These are phyloP conservation scores for Hanseniaspora mollemarum DNA, from an alignment of 805 yeast genomes.

Conservation along the genomic window DNA sequence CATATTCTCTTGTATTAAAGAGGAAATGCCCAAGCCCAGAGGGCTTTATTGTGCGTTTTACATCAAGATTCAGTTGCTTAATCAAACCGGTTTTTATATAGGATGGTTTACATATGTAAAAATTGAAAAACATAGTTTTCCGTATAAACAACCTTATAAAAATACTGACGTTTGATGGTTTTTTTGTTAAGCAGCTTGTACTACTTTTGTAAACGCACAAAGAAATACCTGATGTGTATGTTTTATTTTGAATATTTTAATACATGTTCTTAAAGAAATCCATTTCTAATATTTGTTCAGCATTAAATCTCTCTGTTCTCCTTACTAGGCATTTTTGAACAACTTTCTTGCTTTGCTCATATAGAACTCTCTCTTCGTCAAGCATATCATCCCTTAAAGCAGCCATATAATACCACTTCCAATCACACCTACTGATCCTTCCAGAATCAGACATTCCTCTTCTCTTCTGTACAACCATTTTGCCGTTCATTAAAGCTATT, in stretches of 20 bases:
- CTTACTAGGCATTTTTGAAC: slow-evolving; percentile 16
- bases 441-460: slow-evolving; percentile 55
- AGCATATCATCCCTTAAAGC: slow-evolving; percentile 24
- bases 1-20: too few species aligned
- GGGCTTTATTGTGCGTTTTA: too few species aligned
- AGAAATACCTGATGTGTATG: not conserved
- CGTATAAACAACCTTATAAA: too few species aligned
- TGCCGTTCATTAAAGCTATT: slow-evolving; percentile 19
- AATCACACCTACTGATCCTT: slow-evolving; percentile 80
- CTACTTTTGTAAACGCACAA: too few species aligned
- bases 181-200: too few species aligned
- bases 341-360: slow-evolving; percentile 10
- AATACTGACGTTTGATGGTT: too few species aligned
- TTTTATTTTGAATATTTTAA: not conserved
- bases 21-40: too few species aligned
- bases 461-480: slow-evolving; percentile 17
- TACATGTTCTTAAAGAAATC: slow-evolving; percentile 2
- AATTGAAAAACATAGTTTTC: too few species aligned
- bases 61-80: too few species aligned
- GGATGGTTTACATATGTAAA: too few species aligned
- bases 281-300: not conserved
- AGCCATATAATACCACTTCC: slow-evolving; percentile 64
- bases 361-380: not conserved
- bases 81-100: too few species aligned
- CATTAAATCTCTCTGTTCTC: slow-evolving; percentile 14